phyloP scores from a whole-genome alignment of 2,329 filamentous ascomycete species.

The Ramularia collo-cygni region DNA sequence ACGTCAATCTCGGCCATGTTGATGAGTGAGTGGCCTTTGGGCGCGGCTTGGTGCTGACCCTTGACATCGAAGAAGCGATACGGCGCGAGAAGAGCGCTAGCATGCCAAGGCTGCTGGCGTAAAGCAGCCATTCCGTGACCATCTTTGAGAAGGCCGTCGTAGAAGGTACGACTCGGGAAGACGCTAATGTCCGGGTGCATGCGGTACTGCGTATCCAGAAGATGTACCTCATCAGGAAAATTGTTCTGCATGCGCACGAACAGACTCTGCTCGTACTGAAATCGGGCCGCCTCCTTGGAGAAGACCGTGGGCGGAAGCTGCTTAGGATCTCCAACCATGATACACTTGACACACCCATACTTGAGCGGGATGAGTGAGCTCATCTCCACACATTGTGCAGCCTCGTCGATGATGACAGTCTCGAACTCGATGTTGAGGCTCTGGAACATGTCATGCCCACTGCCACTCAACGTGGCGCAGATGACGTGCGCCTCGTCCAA shows the following conservation, averaged over 20 bases:
- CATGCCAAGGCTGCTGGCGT: constrained; percentile 78
- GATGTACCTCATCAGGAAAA: constrained; percentile 76
- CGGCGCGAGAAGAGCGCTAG: constrained; percentile 71
- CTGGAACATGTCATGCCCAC: constrained; percentile 96
- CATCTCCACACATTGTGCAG: constrained; percentile 94
- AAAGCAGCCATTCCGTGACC: constrained; percentile 60
- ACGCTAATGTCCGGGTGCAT: constrained; percentile 96
- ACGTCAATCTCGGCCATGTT: constrained; percentile 83
- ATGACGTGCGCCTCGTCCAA: constrained; percentile 86
- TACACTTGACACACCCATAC: constrained; percentile 93
- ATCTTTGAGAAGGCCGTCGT: constrained; percentile 79
- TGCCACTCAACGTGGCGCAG: constrained; percentile 90
- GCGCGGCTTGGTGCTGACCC: constrained; percentile 75
- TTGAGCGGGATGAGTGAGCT: constrained; percentile 95
- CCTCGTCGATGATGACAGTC: constrained; percentile 96
- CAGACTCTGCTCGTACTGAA: constrained; percentile 94
- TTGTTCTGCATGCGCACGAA: constrained; percentile 98
- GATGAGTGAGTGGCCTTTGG: constrained; percentile 79
- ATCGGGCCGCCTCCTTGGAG: constrained; percentile 83
- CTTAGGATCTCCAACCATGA: constrained; percentile 95
- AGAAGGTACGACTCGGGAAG: constrained; percentile 88
- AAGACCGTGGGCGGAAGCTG: constrained; percentile 93
- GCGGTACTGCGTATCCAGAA: constrained; percentile 96
- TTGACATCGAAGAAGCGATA: constrained; percentile 97
- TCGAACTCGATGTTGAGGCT: constrained; percentile 93